Conservation (phyloP, 805 yeast species). For the Starmerella etchellsii region DNA sequence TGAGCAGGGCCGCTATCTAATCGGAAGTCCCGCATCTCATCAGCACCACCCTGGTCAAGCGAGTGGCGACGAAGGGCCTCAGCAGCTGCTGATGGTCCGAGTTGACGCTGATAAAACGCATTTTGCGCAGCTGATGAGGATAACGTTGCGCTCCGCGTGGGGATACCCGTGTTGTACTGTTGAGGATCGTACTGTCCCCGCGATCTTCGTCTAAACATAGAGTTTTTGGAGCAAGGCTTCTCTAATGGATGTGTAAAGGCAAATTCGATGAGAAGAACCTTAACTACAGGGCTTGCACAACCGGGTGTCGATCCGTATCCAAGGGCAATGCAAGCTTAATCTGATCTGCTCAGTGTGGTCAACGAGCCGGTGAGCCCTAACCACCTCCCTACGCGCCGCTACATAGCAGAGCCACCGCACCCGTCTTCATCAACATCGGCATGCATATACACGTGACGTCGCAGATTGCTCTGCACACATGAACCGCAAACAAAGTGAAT, state of each 20-base stretch:
- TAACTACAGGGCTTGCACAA: too few species aligned
- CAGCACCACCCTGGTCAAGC: conserved; percentile 20
- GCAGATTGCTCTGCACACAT: too few species aligned
- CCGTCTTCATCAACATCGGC: too few species aligned
- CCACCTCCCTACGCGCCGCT: too few species aligned
- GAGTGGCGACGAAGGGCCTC: conserved; percentile 28
- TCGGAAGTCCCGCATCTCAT: conserved; percentile 19
- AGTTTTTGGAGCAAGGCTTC: not conserved
- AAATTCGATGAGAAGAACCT: too few species aligned
- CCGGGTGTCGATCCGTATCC: too few species aligned
- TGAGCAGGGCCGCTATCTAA: not conserved
- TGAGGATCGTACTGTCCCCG: conserved; percentile 22
- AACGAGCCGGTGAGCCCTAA: too few species aligned
- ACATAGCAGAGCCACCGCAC: too few species aligned
- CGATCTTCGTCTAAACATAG: conserved; percentile 17
- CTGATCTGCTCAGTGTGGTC: too few species aligned
- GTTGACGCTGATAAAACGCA: conserved; percentile 18
- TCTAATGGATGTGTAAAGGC: too few species aligned
- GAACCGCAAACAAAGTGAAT: too few species aligned
- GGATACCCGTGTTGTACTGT: conserved; percentile 26
- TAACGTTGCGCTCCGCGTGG: conserved; percentile 25
- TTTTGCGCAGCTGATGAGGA: conserved; percentile 55
- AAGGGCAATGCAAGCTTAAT: not conserved
- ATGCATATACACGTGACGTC: too few species aligned
- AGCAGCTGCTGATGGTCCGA: conserved; percentile 27